Evolutionary conservation across 1,284 basidiomycete species (phyloP).

Genomic region (Microbotryum silenes-acaulis): DNA sequence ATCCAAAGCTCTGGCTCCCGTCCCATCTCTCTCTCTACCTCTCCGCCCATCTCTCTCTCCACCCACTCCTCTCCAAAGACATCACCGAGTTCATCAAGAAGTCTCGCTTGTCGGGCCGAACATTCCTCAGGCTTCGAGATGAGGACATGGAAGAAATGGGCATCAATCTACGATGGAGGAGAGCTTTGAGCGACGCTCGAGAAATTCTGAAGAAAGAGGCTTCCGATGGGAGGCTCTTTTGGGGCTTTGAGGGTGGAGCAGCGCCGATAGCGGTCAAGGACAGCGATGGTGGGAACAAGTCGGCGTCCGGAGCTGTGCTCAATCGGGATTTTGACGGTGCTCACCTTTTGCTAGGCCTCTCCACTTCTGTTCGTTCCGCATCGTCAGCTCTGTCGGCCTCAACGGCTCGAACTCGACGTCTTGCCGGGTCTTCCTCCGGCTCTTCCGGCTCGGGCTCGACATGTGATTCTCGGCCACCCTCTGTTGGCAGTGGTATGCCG

Average conservation of each 20-base stretch:
- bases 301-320: too few species aligned
- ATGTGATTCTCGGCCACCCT: too few species aligned
- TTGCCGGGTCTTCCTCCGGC: too few species aligned
- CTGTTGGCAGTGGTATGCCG: too few species aligned
- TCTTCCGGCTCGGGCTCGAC: too few species aligned
- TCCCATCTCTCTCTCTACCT: conserved; percentile 29
- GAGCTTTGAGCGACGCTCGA: conserved; percentile 11
- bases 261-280: background rate
- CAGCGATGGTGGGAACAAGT: background rate
- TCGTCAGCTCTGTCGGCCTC: too few species aligned
- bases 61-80: conserved; percentile 16
- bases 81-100: conserved; percentile 29
- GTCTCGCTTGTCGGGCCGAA: conserved; percentile 29
- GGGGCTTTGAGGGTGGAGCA: conserved; percentile 19
- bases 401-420: too few species aligned
- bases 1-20: conserved; percentile 26
- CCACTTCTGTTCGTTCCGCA: too few species aligned
- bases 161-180: conserved; percentile 29
- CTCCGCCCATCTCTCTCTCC: conserved; percentile 13
- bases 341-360: too few species aligned
- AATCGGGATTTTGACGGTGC: too few species aligned
- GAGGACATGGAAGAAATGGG: conserved; percentile 31
- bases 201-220: conserved; percentile 20
- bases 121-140: conserved; percentile 32
- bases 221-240: conserved; percentile 20